phyloP scores from a whole-genome alignment of 164 flowering plant species.

The Tetracentron sinense region DNA sequence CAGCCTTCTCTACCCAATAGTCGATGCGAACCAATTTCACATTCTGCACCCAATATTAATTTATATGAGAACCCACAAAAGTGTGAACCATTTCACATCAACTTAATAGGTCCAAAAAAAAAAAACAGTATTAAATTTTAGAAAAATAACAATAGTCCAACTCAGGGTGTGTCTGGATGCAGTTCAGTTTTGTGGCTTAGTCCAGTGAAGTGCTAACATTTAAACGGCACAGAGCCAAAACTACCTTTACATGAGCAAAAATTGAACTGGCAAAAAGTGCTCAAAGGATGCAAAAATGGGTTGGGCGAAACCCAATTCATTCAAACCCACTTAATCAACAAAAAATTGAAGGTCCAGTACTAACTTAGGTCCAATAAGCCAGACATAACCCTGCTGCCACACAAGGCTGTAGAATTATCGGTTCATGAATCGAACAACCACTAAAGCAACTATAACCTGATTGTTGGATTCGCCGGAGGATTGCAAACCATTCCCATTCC shows the following conservation, averaged over 20 bases:
- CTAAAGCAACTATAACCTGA: constrained; percentile 38
- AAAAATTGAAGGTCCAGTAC: background rate
- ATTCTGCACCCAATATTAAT: constrained; percentile 77
- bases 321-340: too few relatives aligned
- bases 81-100: constrained; percentile 19
- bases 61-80: constrained; percentile 46
- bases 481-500: constrained; percentile 31
- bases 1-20: constrained; percentile 86
- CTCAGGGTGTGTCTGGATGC: background rate
- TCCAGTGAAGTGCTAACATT: too few relatives aligned
- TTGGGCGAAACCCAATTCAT: too few relatives aligned
- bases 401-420: background rate
- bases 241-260: too few relatives aligned
- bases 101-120: background rate
- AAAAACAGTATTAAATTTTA: background rate
- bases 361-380: background rate
- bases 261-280: background rate
- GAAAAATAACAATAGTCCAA: background rate
- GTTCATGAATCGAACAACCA: constrained; percentile 12
- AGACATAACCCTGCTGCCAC: background rate
- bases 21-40: constrained; percentile 71
- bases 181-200: background rate
- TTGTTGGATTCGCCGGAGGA: constrained; percentile 38
- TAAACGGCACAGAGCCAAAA: too few relatives aligned
- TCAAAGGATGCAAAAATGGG: background rate